Percentiles rank a stretch among this genome's conserved stretches.
phyloP scores from a whole-genome alignment of 192 early-diverging fungal species.

The Entomortierella chlamydospora region DNA sequence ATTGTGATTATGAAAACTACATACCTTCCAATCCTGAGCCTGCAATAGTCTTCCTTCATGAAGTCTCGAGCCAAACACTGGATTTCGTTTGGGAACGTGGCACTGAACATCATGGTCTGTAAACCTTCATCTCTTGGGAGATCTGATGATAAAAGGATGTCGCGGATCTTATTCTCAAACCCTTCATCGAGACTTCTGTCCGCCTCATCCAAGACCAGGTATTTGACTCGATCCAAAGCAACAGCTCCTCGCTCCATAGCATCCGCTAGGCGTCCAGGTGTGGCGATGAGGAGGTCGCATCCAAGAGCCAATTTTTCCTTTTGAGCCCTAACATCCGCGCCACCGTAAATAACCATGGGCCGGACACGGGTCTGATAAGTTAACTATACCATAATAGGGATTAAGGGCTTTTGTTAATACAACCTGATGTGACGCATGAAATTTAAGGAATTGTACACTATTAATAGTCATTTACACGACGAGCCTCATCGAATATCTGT shows the following conservation, averaged over 20 bases:
- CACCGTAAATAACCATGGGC: constrained; percentile 85
- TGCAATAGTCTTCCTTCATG: constrained; percentile 83
- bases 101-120: constrained; percentile 97
- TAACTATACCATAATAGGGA: constrained; percentile 12
- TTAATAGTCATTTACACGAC: constrained; percentile 56
- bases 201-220: constrained; percentile 84
- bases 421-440: too few relatives aligned
- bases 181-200: constrained; percentile 98
- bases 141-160: constrained; percentile 80
- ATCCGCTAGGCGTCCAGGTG: constrained; percentile 93
- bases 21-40: constrained; percentile 81
- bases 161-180: constrained; percentile 92
- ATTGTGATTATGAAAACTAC: too few relatives aligned
- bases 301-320: constrained; percentile 86
- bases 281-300: constrained; percentile 94
- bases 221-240: constrained; percentile 77
- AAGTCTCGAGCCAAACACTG: constrained; percentile 95
- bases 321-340: constrained; percentile 86
- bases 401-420: too few relatives aligned
- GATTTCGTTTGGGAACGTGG: constrained; percentile 94
- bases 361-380: constrained; percentile 40
- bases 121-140: constrained; percentile 76
- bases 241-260: constrained; percentile 88
- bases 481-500: constrained; percentile 85
- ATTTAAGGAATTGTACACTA: not conserved